phyloP scores from a whole-genome alignment of 2,329 filamentous ascomycete genomes.

The Trichoderma koningiopsis region DNA sequence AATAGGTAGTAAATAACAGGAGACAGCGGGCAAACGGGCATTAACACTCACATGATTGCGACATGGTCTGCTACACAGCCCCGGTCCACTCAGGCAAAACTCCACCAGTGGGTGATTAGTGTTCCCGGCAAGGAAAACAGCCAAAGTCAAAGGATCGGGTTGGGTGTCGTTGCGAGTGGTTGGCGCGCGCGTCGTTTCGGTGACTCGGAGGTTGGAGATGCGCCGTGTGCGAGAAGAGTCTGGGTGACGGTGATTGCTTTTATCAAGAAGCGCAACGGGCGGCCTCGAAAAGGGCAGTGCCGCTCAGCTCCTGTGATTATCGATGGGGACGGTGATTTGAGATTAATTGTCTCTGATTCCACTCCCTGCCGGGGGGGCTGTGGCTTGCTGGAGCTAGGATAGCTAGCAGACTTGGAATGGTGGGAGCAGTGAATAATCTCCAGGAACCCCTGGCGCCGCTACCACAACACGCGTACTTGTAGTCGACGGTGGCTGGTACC shows the following conservation, averaged over 20 bases:
- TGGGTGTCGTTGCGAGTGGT: neutral
- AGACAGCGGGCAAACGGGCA: constrained; percentile 3
- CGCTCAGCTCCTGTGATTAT: neutral
- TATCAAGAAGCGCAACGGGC: neutral
- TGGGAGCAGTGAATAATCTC: neutral
- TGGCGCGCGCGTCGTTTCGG: constrained; percentile 16
- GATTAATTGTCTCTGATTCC: constrained; percentile 1
- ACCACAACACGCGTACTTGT: constrained; percentile 19
- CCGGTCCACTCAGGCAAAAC: constrained; percentile 13
- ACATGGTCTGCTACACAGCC: constrained; percentile 17
- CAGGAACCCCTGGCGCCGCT: constrained; percentile 6
- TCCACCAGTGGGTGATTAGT: constrained; percentile 20
- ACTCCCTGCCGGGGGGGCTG: constrained; percentile 15
- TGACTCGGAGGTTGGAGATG: constrained; percentile 2
- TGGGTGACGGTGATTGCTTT: neutral
- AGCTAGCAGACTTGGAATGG: neutral
- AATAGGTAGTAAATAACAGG: constrained; percentile 9
- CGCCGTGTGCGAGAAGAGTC: neutral
- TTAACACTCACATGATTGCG: constrained; percentile 14
- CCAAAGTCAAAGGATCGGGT: neutral
- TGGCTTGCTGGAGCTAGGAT: constrained; percentile 3
- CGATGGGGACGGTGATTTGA: neutral
- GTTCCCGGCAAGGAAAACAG: neutral
- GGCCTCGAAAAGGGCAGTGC: constrained; percentile 7
- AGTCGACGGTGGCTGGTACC: neutral